Conservation (phyloP, 805 yeast genomes). For the Yueomyces sinensis region DNA sequence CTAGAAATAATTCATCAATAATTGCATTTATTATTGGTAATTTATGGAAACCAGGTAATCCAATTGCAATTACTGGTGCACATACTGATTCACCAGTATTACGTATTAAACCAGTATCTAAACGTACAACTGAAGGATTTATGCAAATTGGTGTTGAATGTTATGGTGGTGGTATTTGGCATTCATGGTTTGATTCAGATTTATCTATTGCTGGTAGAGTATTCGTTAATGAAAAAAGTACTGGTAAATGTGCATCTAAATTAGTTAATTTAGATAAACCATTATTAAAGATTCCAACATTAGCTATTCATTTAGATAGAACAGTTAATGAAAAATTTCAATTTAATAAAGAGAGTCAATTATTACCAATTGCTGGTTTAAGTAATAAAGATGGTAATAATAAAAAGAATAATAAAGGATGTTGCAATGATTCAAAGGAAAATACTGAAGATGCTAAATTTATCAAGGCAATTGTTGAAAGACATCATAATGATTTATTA, state of each 20-base stretch:
- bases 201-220: conserved; percentile 87
- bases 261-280: conserved; percentile 76
- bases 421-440: conserved; percentile 34
- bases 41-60: conserved; percentile 61
- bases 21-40: conserved; percentile 79
- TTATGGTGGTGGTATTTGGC: conserved; percentile 95
- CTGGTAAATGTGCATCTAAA: conserved; percentile 43
- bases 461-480: conserved; percentile 46
- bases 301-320: conserved; percentile 84
- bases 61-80: conserved; percentile 84
- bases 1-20: conserved; percentile 80
- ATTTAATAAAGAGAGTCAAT: conserved; percentile 77
- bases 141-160: conserved; percentile 86
- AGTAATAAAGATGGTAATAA: conserved; percentile 17
- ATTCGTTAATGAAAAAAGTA: conserved; percentile 37
- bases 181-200: conserved; percentile 94
- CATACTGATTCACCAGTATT: conserved; percentile 92
- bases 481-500: conserved; percentile 68
- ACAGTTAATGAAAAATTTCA: conserved; percentile 68
- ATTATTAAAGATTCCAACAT: conserved; percentile 77
- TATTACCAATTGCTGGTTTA: conserved; percentile 76
- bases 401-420: conserved; percentile 10
- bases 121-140: conserved; percentile 57
- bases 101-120: conserved; percentile 78
- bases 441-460: conserved; percentile 48